Conservation (phyloP, 371 early-diverging fungal species). For the Mucor indicus region DNA sequence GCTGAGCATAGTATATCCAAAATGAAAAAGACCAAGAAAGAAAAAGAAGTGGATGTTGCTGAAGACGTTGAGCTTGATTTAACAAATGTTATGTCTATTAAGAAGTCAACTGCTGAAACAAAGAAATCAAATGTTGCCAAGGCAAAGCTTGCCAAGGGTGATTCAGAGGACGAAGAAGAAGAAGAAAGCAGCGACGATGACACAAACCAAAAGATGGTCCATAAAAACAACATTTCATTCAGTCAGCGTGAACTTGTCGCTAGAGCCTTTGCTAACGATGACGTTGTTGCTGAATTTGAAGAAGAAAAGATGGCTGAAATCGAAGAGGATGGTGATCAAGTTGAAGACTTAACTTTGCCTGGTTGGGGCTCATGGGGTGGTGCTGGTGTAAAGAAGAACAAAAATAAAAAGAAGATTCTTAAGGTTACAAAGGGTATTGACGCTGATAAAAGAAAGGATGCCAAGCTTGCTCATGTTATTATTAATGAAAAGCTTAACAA, state of each 20-base stretch:
- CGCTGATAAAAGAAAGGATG: conserved; percentile 71
- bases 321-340: conserved; percentile 74
- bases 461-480: conserved; percentile 81
- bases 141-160: conserved; percentile 19
- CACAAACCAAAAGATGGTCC: conserved; percentile 36
- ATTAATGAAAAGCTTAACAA: conserved; percentile 85
- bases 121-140: conserved; percentile 1
- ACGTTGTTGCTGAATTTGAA: conserved; percentile 86
- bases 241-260: conserved; percentile 84
- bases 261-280: conserved; percentile 92
- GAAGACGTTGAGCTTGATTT: conserved; percentile 58
- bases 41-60: conserved; percentile 31
- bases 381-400: conserved; percentile 55
- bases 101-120: background rate
- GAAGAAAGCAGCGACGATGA: conserved; percentile 29
- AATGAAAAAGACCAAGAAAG: conserved; percentile 49
- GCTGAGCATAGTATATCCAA: conserved; percentile 59
- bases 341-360: conserved; percentile 82
- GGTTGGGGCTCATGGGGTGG: conserved; percentile 97
- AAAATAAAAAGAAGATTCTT: conserved; percentile 62
- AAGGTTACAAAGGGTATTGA: conserved; percentile 69
- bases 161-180: conserved; percentile 16
- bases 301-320: conserved; percentile 73
- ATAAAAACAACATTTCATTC: conserved; percentile 57
- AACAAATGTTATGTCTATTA: conserved; percentile 9